Percentiles rank a stretch among this genome's conserved stretches.
phyloP scores from a whole-genome alignment of 2,329 filamentous ascomycete genomes.

The Trichoderma oligosporum region DNA sequence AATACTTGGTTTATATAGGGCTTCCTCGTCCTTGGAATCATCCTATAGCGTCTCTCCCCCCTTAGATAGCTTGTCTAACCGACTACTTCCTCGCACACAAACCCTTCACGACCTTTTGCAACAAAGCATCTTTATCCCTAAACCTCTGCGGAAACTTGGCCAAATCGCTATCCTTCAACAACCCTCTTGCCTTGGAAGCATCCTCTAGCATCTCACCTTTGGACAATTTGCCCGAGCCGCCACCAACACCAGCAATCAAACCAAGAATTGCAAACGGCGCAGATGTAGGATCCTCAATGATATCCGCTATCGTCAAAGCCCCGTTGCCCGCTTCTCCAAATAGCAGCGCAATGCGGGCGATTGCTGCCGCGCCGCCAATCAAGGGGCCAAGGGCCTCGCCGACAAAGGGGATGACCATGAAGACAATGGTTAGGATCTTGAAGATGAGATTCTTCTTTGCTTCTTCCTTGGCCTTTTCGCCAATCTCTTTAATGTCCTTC shows the following conservation, averaged over 20 bases:
- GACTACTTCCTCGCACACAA: too few species aligned
- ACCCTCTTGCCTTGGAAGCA: too few species aligned
- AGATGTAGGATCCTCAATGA: conserved; percentile 25
- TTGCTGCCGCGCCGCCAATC: conserved; percentile 16
- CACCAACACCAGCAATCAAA: conserved; percentile 20
- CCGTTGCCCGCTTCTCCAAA: conserved; percentile 24
- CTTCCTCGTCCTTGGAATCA: too few species aligned
- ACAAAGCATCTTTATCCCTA: too few species aligned
- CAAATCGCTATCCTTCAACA: too few species aligned
- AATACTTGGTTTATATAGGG: too few species aligned
- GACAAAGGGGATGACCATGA: conserved; percentile 49
- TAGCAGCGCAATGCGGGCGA: not conserved
- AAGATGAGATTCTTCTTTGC: conserved; percentile 24
- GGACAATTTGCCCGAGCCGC: too few species aligned
- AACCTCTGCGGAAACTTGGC: too few species aligned
- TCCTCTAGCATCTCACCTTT: too few species aligned
- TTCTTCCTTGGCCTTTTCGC: conserved; percentile 22
- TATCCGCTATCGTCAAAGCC: conserved; percentile 25
- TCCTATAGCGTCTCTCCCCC: too few species aligned
- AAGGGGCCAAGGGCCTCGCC: conserved; percentile 35
- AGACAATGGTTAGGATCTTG: conserved; percentile 41
- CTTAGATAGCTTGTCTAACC: too few species aligned
- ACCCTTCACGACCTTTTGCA: too few species aligned
- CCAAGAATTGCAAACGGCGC: conserved; percentile 30
- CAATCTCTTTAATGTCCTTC: conserved; percentile 27